Evolutionary conservation across 441 rosid genomes (phyloP), one percentile per base, ranked within the genome.

Genomic region (Geranium incanum): DNA sequence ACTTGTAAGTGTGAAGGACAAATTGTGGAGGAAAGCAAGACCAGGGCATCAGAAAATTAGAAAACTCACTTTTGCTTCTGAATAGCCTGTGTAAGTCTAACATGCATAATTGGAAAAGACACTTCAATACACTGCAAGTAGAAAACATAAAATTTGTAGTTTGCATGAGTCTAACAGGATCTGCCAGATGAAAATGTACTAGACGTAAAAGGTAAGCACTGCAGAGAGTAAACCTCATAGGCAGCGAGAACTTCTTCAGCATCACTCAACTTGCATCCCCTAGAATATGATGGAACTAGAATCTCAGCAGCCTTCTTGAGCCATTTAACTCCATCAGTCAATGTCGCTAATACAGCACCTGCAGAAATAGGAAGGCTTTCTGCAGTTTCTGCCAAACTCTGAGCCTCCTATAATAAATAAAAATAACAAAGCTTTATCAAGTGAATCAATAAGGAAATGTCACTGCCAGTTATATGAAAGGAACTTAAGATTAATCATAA

Each of bases 231-330:
- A 77, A 87, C 94, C 87, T 78, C 77, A 83, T 76, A 79, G 75
- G 75, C 77, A 41, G 84, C 75, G 78, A 90, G 84, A 80, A 85
- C 70, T 74, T 78, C 87, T 77, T 86, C 87, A 6, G 84, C 94
- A 72, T 86, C 86, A 68, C 81, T 75, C 71, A 87, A 69, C 70
- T 72, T 82, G 81, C 66, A 84, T 73, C 77, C 79, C 80, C 76
- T 81, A 79, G 66, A 69, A 74, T 79, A 71, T 38, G 68, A 41
- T 6, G 79, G 83, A 41, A 73, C 64, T 68, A 74, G 78, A 76
- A 87, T 81, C 66, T 72, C 79, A 60, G 81, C 79, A 70, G 87
- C 89, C 69, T 78, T 82, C 70, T 73, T 77, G 71, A 90, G 86
- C 96, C 94, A 88, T 81, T 77, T 83, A 52, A 83, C 76, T 52